Percentiles rank a stretch among this genome's conserved stretches.
phyloP scores from a whole-genome alignment of 352 stramenopile species.

The Phytopythium helicoides region DNA sequence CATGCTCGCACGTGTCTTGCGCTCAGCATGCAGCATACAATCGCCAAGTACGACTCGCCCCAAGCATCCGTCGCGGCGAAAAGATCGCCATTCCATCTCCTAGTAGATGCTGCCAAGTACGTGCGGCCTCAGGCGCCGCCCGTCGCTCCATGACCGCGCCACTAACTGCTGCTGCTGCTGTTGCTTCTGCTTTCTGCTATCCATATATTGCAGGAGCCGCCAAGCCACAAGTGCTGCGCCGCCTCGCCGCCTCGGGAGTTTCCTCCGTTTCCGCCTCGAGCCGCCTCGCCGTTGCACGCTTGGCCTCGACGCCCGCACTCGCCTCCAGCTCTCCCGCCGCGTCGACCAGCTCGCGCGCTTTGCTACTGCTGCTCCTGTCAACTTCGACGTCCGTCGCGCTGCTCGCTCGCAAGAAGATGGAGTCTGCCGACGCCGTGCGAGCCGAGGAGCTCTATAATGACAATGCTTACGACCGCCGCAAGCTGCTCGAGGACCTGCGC shows the following conservation, averaged over 20 bases:
- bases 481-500: conserved; percentile 64
- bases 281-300: background rate
- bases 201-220: conserved; percentile 14
- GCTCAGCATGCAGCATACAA: conserved; percentile 4
- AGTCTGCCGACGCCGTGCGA: conserved; percentile 60
- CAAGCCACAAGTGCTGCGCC: conserved; percentile 14
- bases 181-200: no score
- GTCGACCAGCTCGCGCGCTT: conserved; percentile 8
- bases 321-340: background rate
- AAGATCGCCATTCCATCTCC: conserved; percentile 7
- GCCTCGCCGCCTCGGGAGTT: conserved; percentile 9
- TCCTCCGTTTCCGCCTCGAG: background rate
- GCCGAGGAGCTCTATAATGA: conserved; percentile 84
- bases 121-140: conserved; percentile 1
- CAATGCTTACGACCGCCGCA: conserved; percentile 62
- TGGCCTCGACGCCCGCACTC: background rate
- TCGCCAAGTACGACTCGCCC: conserved; percentile 10
- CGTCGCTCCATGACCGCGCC: background rate
- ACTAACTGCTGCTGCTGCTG: no score
- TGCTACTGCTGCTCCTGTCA: conserved; percentile 18
- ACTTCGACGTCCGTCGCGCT: conserved; percentile 9
- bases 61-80: background rate
- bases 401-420: conserved; percentile 32
- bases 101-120: conserved; percentile 27
- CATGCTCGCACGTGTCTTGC: no score